These are phyloP conservation scores for Ganoderma boninense DNA, from an alignment of 1,284 basidiomycete genomes.

Conservation along the genomic window DNA sequence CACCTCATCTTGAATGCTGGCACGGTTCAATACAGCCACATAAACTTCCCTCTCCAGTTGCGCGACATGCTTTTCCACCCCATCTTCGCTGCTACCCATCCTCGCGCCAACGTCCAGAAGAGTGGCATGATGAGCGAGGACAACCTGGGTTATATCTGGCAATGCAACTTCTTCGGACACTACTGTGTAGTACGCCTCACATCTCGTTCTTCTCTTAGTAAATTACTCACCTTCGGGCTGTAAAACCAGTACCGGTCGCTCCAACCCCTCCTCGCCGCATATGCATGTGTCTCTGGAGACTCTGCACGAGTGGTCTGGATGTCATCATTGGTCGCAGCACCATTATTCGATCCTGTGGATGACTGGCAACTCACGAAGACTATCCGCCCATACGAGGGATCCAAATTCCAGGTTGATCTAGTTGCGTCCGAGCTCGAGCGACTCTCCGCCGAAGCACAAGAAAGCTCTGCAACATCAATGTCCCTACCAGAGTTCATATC, in stretches of 20 bases:
- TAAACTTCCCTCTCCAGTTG: conserved; percentile 59
- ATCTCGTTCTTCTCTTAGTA: neutral
- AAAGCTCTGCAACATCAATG: neutral
- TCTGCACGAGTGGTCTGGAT: conserved; percentile 83
- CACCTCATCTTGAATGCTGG: conserved; percentile 89
- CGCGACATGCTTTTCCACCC: conserved; percentile 61
- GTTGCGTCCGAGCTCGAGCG: conserved; percentile 68
- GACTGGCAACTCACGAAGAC: conserved; percentile 82
- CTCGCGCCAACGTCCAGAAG: conserved; percentile 70
- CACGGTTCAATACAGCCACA: conserved; percentile 64
- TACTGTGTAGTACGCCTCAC: conserved; percentile 74
- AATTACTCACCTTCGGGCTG: too few species aligned
- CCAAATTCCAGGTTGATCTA: conserved; percentile 86
- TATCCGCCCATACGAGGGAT: conserved; percentile 71
- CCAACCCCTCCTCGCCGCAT: conserved; percentile 55
- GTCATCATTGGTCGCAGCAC: conserved; percentile 74
- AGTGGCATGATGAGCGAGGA: conserved; percentile 72
- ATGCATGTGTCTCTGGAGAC: conserved; percentile 29
- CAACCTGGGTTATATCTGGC: conserved; percentile 84
- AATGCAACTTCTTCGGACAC: conserved; percentile 87
- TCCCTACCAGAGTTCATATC: conserved; percentile 17
- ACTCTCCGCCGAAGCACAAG: conserved; percentile 40
- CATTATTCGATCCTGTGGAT: conserved; percentile 69
- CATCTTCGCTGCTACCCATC: conserved; percentile 61
- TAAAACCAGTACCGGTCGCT: conserved; percentile 68